These are phyloP conservation scores for Sporobolomyces roseus DNA, from an alignment of 768 basidiomycete species.

Conservation along the genomic window DNA sequence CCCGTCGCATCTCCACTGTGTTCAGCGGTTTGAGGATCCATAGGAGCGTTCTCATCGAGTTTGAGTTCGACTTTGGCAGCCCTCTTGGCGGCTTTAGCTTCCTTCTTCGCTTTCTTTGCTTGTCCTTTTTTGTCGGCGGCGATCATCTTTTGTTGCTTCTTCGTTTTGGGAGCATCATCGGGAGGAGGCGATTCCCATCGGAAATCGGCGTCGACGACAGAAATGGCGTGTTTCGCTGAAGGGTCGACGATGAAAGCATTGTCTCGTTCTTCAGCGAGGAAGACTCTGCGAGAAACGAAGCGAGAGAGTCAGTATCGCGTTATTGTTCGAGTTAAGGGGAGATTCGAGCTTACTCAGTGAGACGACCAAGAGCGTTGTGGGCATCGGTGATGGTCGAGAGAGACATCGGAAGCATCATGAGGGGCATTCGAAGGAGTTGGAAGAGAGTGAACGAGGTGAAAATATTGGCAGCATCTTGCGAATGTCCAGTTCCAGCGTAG, in stretches of 20 bases:
- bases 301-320: neutral
- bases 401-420: slow-evolving; percentile 28
- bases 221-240: slow-evolving; percentile 61
- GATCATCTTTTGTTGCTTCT: slow-evolving; percentile 44
- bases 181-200: slow-evolving; percentile 76
- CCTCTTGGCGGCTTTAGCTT: slow-evolving; percentile 18
- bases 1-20: slow-evolving; percentile 26
- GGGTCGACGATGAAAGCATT: slow-evolving; percentile 60
- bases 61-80: slow-evolving; percentile 22
- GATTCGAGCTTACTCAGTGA: slow-evolving; percentile 54
- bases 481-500: slow-evolving; percentile 69
- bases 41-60: slow-evolving; percentile 20
- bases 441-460: slow-evolving; percentile 84
- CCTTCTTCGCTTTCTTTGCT: slow-evolving; percentile 23
- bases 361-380: slow-evolving; percentile 68
- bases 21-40: slow-evolving; percentile 18
- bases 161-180: slow-evolving; percentile 44
- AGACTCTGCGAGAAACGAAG: slow-evolving; percentile 56
- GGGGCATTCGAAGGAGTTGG: slow-evolving; percentile 71
- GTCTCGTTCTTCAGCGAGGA: slow-evolving; percentile 72
- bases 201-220: slow-evolving; percentile 67
- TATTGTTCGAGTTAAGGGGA: neutral
- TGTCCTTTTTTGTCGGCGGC: slow-evolving; percentile 4
- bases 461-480: slow-evolving; percentile 64
- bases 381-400: slow-evolving; percentile 70